Evolutionary conservation across 345 rosid genomes (phyloP).

Genomic region (Carallia brachiata): DNA sequence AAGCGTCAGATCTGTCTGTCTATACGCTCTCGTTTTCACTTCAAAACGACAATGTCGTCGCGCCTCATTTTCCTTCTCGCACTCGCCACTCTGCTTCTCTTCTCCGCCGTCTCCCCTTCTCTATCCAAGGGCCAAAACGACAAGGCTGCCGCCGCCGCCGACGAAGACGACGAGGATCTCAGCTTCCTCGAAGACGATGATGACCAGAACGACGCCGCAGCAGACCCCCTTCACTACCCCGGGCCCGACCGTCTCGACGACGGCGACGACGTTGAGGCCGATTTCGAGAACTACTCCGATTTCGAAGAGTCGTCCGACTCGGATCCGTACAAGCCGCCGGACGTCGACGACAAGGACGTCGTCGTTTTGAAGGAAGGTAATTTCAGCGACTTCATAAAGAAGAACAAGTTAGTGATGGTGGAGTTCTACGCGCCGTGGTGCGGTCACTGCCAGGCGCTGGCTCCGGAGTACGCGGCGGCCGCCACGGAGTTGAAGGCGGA

Average conservation of each 20-base stretch:
- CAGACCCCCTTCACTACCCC: slow-evolving; percentile 9
- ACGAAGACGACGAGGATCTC: slow-evolving; percentile 60
- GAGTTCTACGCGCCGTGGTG: slow-evolving; percentile 58
- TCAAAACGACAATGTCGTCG: slow-evolving; percentile 18
- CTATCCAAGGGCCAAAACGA: slow-evolving; percentile 26
- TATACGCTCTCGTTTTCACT: neutral
- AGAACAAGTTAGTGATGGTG: slow-evolving; percentile 38
- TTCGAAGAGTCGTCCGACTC: slow-evolving; percentile 45
- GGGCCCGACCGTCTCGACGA: slow-evolving; percentile 28
- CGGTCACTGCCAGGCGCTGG: slow-evolving; percentile 34
- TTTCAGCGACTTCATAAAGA: slow-evolving; percentile 38
- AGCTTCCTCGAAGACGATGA: slow-evolving; percentile 72
- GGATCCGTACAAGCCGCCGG: slow-evolving; percentile 55
- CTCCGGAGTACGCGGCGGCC: slow-evolving; percentile 48
- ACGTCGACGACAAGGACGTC: slow-evolving; percentile 43
- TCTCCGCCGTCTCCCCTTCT: slow-evolving; percentile 45
- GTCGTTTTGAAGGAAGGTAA: slow-evolving; percentile 41
- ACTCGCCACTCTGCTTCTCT: slow-evolving; percentile 47
- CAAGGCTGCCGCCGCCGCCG: slow-evolving; percentile 13
- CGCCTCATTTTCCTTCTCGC: slow-evolving; percentile 26
- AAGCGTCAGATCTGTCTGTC: slow-evolving; percentile 9
- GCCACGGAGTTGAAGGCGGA: slow-evolving; percentile 45
- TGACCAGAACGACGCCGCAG: slow-evolving; percentile 21
- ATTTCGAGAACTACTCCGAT: slow-evolving; percentile 53
- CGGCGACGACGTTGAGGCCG: slow-evolving; percentile 32